phyloP scores from a whole-genome alignment of 2,329 filamentous ascomycete species.

The Cladosporium oxysporum region DNA sequence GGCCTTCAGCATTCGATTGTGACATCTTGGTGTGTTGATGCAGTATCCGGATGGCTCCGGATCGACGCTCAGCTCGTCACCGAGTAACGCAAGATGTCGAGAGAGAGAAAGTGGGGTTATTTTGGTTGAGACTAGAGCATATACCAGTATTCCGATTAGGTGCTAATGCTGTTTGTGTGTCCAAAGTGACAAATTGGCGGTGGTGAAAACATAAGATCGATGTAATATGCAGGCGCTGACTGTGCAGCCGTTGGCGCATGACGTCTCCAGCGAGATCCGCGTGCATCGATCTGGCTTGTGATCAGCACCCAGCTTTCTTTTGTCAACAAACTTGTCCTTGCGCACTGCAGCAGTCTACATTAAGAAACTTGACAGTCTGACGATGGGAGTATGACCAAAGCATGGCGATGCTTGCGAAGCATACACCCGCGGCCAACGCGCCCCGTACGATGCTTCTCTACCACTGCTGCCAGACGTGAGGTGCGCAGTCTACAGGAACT shows the following conservation, averaged over 20 bases:
- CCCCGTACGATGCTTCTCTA: conserved; percentile 50
- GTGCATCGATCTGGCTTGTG: conserved; percentile 8
- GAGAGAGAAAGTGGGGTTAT: not conserved
- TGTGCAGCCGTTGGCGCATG: conserved; percentile 13
- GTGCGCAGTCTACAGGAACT: conserved; percentile 55
- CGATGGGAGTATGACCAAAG: conserved; percentile 36
- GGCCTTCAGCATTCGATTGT: conserved; percentile 14
- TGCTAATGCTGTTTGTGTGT: not conserved
- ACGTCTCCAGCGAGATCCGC: not conserved
- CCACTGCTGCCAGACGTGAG: conserved; percentile 47
- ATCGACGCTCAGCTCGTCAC: not conserved
- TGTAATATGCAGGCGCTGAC: conserved; percentile 12
- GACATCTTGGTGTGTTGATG: conserved; percentile 14
- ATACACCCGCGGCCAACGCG: conserved; percentile 14
- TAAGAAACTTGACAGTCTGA: conserved; percentile 14
- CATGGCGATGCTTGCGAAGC: conserved; percentile 31
- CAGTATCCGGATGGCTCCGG: not conserved
- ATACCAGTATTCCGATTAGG: not conserved
- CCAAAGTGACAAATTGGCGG: not conserved
- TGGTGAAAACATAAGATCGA: conserved; percentile 7
- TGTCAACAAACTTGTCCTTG: not conserved
- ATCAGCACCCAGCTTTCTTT: conserved; percentile 9
- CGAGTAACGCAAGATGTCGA: not conserved
- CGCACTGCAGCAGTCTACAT: not conserved
- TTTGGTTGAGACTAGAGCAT: not conserved